Evolutionary conservation across 768 basidiomycete species (phyloP).

Genomic region (Paxillus involutus): DNA sequence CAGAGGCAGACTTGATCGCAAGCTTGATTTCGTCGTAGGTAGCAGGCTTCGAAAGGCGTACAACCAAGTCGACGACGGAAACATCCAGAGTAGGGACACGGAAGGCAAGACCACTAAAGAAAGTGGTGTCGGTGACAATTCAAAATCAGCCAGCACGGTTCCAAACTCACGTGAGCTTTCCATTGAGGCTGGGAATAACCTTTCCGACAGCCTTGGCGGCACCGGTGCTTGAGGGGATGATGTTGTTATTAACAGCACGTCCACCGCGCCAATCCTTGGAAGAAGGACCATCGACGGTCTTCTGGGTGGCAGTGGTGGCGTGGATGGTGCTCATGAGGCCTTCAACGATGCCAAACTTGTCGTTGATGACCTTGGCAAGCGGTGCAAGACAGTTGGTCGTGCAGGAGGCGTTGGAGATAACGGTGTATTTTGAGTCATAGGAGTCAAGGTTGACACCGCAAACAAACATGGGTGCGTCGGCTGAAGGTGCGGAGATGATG

Average conservation of each 20-base stretch:
- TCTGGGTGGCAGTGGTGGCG: constrained; percentile 93
- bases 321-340: constrained; percentile 99
- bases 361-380: constrained; percentile 96
- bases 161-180: constrained; percentile 90
- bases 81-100: constrained; percentile 96
- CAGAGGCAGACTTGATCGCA: constrained; percentile 76
- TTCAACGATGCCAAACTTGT: constrained; percentile 95
- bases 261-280: constrained; percentile 98
- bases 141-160: background rate
- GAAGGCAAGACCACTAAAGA: constrained; percentile 83
- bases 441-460: constrained; percentile 92
- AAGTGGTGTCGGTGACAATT: background rate
- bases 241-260: constrained; percentile 95
- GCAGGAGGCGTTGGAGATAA: constrained; percentile 99
- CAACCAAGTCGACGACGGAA: constrained; percentile 97
- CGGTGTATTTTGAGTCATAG: constrained; percentile 86
- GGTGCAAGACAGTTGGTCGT: constrained; percentile 99
- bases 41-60: constrained; percentile 83
- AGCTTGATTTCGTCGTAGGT: constrained; percentile 91
- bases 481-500: constrained; percentile 98
- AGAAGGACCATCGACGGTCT: constrained; percentile 93
- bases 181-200: constrained; percentile 94
- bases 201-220: constrained; percentile 99
- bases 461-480: constrained; percentile 94
- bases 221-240: constrained; percentile 98